Evolutionary conservation across 176 grass and related monocot genomes (phyloP).

Genomic region (Musa schizocarpa): DNA sequence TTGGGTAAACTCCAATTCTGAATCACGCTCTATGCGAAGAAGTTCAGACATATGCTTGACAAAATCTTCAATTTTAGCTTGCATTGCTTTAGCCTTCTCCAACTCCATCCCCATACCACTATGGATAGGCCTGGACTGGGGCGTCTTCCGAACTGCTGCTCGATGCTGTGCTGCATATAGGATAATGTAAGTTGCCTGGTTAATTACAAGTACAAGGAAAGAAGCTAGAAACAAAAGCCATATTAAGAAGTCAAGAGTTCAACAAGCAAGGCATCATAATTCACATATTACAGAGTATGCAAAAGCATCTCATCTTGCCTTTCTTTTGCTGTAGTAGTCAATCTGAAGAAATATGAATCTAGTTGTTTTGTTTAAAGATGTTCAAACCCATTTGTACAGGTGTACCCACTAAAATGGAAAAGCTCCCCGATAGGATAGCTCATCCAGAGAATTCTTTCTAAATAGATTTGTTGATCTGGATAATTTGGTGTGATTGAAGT

Average conservation of each 20-base stretch:
- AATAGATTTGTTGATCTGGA: too few relatives aligned
- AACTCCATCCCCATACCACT: conserved; percentile 57
- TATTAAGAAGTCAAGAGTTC: neutral
- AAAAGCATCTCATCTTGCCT: neutral
- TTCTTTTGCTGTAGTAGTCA: neutral
- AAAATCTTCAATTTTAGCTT: conserved; percentile 65
- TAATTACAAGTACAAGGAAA: neutral
- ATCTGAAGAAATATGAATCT: neutral
- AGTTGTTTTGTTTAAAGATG: too few relatives aligned
- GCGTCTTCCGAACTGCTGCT: conserved; percentile 34
- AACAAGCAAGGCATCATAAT: neutral
- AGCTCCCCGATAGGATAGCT: neutral
- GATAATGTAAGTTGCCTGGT: neutral
- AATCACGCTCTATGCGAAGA: conserved; percentile 63
- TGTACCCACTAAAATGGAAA: neutral
- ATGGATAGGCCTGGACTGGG: conserved; percentile 42
- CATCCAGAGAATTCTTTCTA: neutral
- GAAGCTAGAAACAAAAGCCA: neutral
- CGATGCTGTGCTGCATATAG: conserved; percentile 38
- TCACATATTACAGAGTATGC: neutral
- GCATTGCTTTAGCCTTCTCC: conserved; percentile 56
- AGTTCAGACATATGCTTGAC: conserved; percentile 75
- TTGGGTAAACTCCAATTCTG: conserved; percentile 86
- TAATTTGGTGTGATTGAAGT: too few relatives aligned
- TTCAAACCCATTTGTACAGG: too few relatives aligned